Evolutionary conservation across 257 asterid genomes (phyloP).

Genomic region (Cinchona pubescens): DNA sequence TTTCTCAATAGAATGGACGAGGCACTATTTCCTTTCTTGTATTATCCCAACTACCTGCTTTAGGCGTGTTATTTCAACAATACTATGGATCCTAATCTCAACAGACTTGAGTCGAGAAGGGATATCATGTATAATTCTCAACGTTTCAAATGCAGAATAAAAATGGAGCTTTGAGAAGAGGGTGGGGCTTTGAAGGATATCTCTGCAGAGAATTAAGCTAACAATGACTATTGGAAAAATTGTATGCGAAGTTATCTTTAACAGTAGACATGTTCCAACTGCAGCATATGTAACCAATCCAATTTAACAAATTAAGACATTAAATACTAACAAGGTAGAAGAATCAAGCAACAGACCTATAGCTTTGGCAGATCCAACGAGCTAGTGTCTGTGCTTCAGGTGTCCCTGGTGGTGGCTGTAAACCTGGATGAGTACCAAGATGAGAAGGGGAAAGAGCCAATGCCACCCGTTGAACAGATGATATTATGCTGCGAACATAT

Average conservation of each 20-base stretch:
- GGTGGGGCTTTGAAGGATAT: not conserved
- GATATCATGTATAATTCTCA: not conserved
- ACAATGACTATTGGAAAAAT: not conserved
- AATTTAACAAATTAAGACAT: not conserved
- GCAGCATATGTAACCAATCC: not conserved
- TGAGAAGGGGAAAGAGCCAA: slow-evolving; percentile 81
- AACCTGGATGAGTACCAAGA: slow-evolving; percentile 45
- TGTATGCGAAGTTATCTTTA: not conserved
- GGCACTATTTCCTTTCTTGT: not conserved
- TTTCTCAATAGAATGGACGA: not conserved
- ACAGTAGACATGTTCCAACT: not conserved
- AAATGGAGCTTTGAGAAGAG: not conserved
- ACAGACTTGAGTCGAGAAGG: not conserved
- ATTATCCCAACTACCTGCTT: not conserved
- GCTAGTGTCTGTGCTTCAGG: slow-evolving; percentile 88
- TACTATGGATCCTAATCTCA: not conserved
- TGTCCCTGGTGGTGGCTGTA: slow-evolving; percentile 66
- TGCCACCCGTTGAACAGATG: slow-evolving; percentile 96
- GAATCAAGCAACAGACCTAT: slow-evolving; percentile 47
- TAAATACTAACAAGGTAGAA: not conserved
- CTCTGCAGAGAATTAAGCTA: not conserved
- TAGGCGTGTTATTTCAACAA: not conserved
- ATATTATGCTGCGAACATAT: slow-evolving; percentile 78
- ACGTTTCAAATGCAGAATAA: not conserved
- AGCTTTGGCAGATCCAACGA: slow-evolving; percentile 91